phyloP scores from a whole-genome alignment of 1,139 yeast species.

The Wickerhamomyces sp. region DNA sequence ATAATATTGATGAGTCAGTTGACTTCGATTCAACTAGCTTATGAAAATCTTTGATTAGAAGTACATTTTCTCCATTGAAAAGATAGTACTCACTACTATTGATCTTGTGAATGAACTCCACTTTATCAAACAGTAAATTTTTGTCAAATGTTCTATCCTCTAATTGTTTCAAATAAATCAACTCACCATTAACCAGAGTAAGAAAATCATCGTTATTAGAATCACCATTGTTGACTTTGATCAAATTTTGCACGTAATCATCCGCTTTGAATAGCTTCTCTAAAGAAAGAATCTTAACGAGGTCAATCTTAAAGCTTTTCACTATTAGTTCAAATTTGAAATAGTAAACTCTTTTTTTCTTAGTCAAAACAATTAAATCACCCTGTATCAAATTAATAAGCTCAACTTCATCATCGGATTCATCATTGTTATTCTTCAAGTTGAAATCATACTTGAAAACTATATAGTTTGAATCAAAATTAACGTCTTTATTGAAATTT shows the following conservation, averaged over 20 bases:
- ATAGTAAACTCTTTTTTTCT: conserved; percentile 16
- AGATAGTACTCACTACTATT: conserved; percentile 21
- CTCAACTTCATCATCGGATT: conserved; percentile 8
- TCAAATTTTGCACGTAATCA: conserved; percentile 12
- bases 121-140: conserved; percentile 22
- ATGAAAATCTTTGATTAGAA: conserved; percentile 26
- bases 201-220: conserved; percentile 25
- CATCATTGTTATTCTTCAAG: background rate
- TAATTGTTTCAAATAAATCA: conserved; percentile 21
- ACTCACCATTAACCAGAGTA: conserved; percentile 28
- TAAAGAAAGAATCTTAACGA: conserved; percentile 18
- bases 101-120: conserved; percentile 23
- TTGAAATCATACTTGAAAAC: conserved; percentile 26
- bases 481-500: conserved; percentile 13
- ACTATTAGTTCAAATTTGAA: conserved; percentile 14
- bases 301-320: conserved; percentile 19
- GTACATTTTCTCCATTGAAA: conserved; percentile 25
- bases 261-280: conserved; percentile 13
- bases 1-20: conserved; percentile 5
- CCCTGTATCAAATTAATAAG: conserved; percentile 16
- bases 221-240: conserved; percentile 19
- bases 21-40: conserved; percentile 8
- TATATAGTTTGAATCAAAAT: conserved; percentile 20
- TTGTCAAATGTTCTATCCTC: conserved; percentile 11
- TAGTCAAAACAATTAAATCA: conserved; percentile 19